A percentile compares a stretch with the other conserved stretches of the same genome.
phyloP scores from a whole-genome alignment of 805 yeast species.

The Ogataea paradorogensis region DNA sequence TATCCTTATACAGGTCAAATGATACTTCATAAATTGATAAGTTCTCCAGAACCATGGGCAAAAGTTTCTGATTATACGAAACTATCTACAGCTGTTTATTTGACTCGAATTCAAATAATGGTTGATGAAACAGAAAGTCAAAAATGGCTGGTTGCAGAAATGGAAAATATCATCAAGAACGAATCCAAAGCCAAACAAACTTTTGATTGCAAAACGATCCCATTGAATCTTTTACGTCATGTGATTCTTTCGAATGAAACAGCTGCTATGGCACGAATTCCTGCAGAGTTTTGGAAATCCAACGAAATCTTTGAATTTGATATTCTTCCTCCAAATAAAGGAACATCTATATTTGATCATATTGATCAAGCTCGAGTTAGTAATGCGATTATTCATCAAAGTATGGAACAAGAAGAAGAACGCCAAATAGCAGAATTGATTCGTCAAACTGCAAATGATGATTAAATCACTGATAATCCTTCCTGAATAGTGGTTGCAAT shows the following conservation, averaged over 20 bases:
- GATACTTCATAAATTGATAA: slow-evolving; percentile 47
- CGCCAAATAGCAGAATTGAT: slow-evolving; percentile 24
- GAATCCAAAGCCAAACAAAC: slow-evolving; percentile 17
- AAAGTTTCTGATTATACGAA: slow-evolving; percentile 33
- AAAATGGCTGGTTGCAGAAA: slow-evolving; percentile 35
- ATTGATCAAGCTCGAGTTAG: slow-evolving; percentile 47
- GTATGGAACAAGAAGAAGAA: slow-evolving; percentile 25
- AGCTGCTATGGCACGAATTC: slow-evolving; percentile 67
- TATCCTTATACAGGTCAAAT: slow-evolving; percentile 59
- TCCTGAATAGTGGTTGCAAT: slow-evolving; percentile 66
- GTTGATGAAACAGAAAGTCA: slow-evolving; percentile 51
- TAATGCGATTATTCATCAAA: slow-evolving; percentile 34
- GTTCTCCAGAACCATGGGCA: slow-evolving; percentile 26
- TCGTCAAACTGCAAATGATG: slow-evolving; percentile 8
- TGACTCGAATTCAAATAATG: slow-evolving; percentile 50
- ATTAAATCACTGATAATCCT: slow-evolving; percentile 44
- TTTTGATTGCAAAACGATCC: slow-evolving; percentile 38
- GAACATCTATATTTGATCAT: slow-evolving; percentile 42
- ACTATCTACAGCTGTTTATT: slow-evolving; percentile 54
- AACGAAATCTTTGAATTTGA: slow-evolving; percentile 69
- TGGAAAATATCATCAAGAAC: slow-evolving; percentile 16
- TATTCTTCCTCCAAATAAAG: slow-evolving; percentile 60
- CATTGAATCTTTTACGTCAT: slow-evolving; percentile 62
- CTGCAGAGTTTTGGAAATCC: slow-evolving; percentile 55
- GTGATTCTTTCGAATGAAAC: slow-evolving; percentile 70